Percentiles rank a stretch among this genome's conserved stretches.
Conservation (phyloP, 2,329 filamentous ascomycete species). For the Aspergillus tubingensis region DNA sequence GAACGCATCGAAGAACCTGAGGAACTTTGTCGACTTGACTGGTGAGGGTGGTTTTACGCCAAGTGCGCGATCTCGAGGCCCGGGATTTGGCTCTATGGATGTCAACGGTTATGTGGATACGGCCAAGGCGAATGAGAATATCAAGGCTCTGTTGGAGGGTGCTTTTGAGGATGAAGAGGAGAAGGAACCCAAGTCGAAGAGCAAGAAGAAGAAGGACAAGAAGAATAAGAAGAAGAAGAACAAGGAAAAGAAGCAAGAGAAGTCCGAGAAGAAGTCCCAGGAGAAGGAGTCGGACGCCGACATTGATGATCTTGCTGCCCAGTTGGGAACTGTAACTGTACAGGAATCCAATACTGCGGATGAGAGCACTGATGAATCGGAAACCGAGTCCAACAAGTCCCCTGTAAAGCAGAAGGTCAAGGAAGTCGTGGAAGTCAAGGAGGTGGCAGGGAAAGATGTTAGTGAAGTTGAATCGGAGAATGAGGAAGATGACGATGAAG, state of each 20-base stretch:
- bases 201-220: conserved; percentile 36
- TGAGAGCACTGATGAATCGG: conserved; percentile 39
- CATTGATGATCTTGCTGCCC: conserved; percentile 46
- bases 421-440: conserved; percentile 32
- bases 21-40: conserved; percentile 54
- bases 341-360: conserved; percentile 31
- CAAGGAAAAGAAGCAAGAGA: conserved; percentile 21
- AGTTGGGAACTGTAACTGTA: conserved; percentile 46
- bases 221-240: conserved; percentile 22
- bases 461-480: conserved; percentile 27
- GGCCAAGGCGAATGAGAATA: conserved; percentile 54
- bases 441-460: conserved; percentile 38
- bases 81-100: conserved; percentile 57
- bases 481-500: conserved; percentile 36
- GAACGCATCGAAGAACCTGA: conserved; percentile 47
- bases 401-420: conserved; percentile 26
- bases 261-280: conserved; percentile 9
- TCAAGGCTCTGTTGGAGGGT: conserved; percentile 54
- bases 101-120: conserved; percentile 54
- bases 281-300: conserved; percentile 33
- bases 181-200: conserved; percentile 40
- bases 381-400: conserved; percentile 52
- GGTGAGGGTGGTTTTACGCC: conserved; percentile 50
- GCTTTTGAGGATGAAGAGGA: conserved; percentile 55
- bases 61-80: conserved; percentile 47